Evolutionary conservation across 257 asterid species (phyloP).

Genomic region (Solanum tacnaense): DNA sequence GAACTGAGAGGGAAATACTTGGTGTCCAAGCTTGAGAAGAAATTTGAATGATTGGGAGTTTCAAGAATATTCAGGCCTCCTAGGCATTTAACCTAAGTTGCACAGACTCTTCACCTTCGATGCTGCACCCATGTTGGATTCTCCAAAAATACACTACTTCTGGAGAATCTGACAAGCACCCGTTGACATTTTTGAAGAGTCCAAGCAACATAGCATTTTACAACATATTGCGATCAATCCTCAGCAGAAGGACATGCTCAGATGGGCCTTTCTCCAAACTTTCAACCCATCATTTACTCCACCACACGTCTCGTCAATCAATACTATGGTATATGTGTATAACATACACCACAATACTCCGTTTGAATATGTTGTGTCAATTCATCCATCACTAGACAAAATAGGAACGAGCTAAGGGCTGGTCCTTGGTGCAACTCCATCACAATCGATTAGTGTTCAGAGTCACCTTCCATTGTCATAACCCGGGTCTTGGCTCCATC

Average conservation of each 20-base stretch:
- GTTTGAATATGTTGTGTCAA: background rate
- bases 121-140: background rate
- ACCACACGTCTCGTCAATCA: background rate
- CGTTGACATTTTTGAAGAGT: background rate
- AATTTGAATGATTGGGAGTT: background rate
- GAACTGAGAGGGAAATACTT: background rate
- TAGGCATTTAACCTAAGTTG: background rate
- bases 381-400: background rate
- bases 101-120: background rate
- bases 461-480: background rate
- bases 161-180: background rate
- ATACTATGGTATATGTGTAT: background rate
- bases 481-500: background rate
- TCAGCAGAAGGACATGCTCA: background rate
- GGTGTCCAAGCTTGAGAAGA: background rate
- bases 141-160: background rate
- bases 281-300: background rate
- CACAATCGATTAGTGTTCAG: background rate
- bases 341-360: background rate
- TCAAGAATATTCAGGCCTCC: background rate
- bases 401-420: background rate
- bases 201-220: background rate
- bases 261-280: background rate
- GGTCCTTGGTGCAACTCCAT: background rate
- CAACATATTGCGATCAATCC: background rate